Evolutionary conservation across 257 asterid genomes (phyloP).

Genomic region (Scutellaria baicalensis): DNA sequence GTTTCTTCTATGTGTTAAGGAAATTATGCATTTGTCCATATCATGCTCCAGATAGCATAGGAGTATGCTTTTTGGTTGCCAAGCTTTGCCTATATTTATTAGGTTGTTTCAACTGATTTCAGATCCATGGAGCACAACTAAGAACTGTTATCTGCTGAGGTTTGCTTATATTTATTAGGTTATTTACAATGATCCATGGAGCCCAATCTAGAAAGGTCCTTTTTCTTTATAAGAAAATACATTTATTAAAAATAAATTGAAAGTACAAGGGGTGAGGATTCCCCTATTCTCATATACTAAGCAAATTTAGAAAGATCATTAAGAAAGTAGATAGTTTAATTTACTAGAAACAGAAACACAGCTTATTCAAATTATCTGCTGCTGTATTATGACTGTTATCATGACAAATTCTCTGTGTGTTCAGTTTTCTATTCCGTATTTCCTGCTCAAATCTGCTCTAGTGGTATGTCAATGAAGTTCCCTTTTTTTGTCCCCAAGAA

Average conservation of each 20-base stretch:
- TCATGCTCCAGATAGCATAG: neutral
- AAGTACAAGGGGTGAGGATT: no score
- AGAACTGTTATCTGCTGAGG: neutral
- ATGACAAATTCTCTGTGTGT: neutral
- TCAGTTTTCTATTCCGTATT: neutral
- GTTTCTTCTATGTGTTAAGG: neutral
- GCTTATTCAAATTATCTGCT: neutral
- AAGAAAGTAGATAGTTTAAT: neutral
- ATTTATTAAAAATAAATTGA: no score
- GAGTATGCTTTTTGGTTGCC: neutral
- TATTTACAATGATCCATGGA: neutral
- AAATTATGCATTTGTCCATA: neutral
- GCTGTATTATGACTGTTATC: neutral
- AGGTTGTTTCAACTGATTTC: neutral
- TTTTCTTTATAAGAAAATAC: no score
- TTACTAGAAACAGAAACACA: neutral
- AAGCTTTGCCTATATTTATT: neutral
- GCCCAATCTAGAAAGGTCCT: no score
- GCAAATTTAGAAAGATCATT: no score
- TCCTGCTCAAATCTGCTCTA: neutral
- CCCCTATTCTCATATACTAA: no score
- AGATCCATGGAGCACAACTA: neutral
- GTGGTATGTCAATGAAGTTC: neutral
- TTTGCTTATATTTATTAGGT: no score
- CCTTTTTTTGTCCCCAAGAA: neutral